Conservation (phyloP, 352 stramenopile species). For the Phytopythium oedochilum region DNA sequence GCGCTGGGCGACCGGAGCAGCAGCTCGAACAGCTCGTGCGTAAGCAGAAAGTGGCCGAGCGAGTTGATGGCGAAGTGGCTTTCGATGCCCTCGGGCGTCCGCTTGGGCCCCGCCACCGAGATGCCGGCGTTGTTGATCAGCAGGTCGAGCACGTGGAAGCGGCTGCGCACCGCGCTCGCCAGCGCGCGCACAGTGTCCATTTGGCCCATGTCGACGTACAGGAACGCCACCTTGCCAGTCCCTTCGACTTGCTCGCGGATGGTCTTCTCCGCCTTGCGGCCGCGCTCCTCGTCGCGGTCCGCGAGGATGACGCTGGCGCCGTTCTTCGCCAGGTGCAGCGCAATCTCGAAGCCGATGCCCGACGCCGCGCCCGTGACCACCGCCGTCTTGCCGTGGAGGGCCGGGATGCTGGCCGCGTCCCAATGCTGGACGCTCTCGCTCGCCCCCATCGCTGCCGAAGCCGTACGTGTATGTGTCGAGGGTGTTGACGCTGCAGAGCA, state of each 20-base stretch:
- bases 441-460: too few relatives aligned
- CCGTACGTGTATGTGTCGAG: too few relatives aligned
- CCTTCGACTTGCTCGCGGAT: slow-evolving; percentile 18
- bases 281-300: slow-evolving; percentile 21
- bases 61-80: slow-evolving; percentile 62
- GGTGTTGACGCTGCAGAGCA: neutral
- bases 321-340: slow-evolving; percentile 21
- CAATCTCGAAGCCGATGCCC: slow-evolving; percentile 27
- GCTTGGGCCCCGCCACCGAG: slow-evolving; percentile 25
- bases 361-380: slow-evolving; percentile 32
- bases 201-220: slow-evolving; percentile 40
- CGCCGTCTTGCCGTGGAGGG: slow-evolving; percentile 19
- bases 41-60: slow-evolving; percentile 56
- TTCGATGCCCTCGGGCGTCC: slow-evolving; percentile 38
- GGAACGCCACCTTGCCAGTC: slow-evolving; percentile 27
- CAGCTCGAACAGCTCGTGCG: slow-evolving; percentile 23
- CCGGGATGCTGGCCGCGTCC: slow-evolving; percentile 19
- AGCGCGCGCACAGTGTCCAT: slow-evolving; percentile 33
- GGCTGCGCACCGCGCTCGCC: slow-evolving; percentile 21
- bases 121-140: slow-evolving; percentile 60
- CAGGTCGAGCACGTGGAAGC: slow-evolving; percentile 41
- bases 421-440: too few relatives aligned
- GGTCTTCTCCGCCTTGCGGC: slow-evolving; percentile 17
- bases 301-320: slow-evolving; percentile 27
- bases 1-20: slow-evolving; percentile 22